Evolutionary conservation across 495 filamentous ascomycete genomes (phyloP), one percentile per base, ranked within the genome.

Genomic region (Aspergillus coremiiformis): DNA sequence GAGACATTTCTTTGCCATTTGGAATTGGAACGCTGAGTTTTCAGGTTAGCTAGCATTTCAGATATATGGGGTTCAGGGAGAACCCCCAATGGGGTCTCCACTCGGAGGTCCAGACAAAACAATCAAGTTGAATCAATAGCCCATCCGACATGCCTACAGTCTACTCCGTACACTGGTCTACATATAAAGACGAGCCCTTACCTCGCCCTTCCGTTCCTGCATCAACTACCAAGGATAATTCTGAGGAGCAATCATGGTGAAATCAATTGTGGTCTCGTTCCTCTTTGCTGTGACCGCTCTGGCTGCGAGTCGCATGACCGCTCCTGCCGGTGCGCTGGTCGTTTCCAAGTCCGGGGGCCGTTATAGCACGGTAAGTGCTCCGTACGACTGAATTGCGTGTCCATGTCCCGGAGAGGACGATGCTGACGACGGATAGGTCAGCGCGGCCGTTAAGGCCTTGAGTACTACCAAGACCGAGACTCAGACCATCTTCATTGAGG

Each of bases 401-500:
- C n/a, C n/a, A n/a, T n/a, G n/a, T n/a, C n/a, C n/a, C n/a, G n/a
- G n/a, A n/a, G n/a, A n/a, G n/a, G n/a, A 27, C 30, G 22, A 50
- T 24, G 0, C 3, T 32, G 5, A 10, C 26, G 44, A 0, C 33
- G 3, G 14, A 54, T 14, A 80, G 64, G 67, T 87, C 48, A 76
- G 79, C 62, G 62, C 70, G 8, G 84, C 84, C 20, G 72, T 87
- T 39, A 55, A 75, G 48, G 69, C 79, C 11, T 67, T 85, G 27
- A 71, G 66, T 52, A 75, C 71, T 11, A 68, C 70, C 8, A 63
- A 72, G 7, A 70, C 75, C 22, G 49, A 58, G 0, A 68, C 66
- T 1, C 81, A 85, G 58, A 78, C 72, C 56, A 79, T 87, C 62
- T 86, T 85, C 72, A 79, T 87, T 62, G 53, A 75, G 6, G 63